Evolutionary conservation across 2,329 filamentous ascomycete species (phyloP).

Genomic region (Aspergillus fumigatiaffinis): DNA sequence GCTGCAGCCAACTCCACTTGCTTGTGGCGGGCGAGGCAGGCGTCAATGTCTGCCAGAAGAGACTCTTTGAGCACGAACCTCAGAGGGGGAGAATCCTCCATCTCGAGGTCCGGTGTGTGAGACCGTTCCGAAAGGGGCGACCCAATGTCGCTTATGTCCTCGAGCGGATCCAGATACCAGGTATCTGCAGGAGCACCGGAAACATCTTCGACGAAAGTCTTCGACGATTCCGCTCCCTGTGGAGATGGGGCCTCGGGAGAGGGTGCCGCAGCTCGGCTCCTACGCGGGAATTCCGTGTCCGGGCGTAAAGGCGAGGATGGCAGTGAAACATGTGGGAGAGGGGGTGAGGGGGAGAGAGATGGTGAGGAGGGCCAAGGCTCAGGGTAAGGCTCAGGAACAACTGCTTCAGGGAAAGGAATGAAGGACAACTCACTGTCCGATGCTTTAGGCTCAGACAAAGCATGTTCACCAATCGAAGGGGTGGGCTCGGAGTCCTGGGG

Average conservation of each 20-base stretch:
- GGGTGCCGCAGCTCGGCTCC: background rate
- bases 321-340: background rate
- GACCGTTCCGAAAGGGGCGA: constrained; percentile 10
- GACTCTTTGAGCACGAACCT: background rate
- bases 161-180: background rate
- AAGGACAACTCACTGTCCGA: background rate
- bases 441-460: background rate
- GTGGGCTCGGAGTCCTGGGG: background rate
- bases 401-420: background rate
- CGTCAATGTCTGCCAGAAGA: constrained; percentile 2
- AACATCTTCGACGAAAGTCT: background rate
- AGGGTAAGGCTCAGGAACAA: background rate
- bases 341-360: background rate
- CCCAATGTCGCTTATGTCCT: constrained; percentile 8
- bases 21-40: constrained; percentile 1
- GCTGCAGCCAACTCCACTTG: constrained; percentile 3
- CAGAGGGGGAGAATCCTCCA: background rate
- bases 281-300: background rate
- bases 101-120: constrained; percentile 5
- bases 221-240: background rate
- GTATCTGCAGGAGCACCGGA: background rate
- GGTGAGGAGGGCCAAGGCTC: background rate
- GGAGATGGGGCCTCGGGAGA: background rate
- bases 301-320: background rate
- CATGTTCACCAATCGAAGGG: background rate